Evolutionary conservation across 192 early-diverging fungal species (phyloP).

Genomic region (Podila epigama): DNA sequence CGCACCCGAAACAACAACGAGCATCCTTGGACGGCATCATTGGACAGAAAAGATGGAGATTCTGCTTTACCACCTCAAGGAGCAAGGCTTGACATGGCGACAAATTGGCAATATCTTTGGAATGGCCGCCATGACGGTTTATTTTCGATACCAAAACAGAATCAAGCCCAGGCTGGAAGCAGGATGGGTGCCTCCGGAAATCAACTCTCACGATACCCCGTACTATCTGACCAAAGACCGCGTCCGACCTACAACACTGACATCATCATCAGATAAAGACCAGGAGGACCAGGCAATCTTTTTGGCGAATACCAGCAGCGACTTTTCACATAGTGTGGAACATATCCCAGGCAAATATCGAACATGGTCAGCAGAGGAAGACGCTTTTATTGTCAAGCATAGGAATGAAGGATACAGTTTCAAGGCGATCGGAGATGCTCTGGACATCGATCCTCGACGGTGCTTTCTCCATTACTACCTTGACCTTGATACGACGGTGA

Average conservation of each 20-base stretch:
- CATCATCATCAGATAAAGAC: background rate
- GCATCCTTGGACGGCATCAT: background rate
- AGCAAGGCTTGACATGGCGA: constrained; percentile 25
- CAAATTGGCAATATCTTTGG: constrained; percentile 22
- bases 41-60: constrained; percentile 19
- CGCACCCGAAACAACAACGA: background rate
- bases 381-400: constrained; percentile 3
- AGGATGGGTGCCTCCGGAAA: constrained; percentile 21
- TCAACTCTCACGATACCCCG: constrained; percentile 6
- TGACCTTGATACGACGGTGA: background rate
- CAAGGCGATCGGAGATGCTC: background rate
- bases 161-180: background rate
- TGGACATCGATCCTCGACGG: background rate
- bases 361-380: constrained; percentile 33
- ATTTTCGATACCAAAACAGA: constrained; percentile 16
- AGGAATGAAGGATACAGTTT: constrained; percentile 1
- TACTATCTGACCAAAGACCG: constrained; percentile 20
- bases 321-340: constrained; percentile 3
- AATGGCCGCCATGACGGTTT: constrained; percentile 4
- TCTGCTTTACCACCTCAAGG: constrained; percentile 7
- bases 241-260: background rate
- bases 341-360: background rate
- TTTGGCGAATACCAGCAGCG: background rate
- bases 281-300: background rate
- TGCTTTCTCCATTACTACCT: constrained; percentile 13